A percentile compares a stretch with the other conserved stretches of the same genome.
phyloP scores from a whole-genome alignment of 495 filamentous ascomycete genomes.

The Xylaria acuta region DNA sequence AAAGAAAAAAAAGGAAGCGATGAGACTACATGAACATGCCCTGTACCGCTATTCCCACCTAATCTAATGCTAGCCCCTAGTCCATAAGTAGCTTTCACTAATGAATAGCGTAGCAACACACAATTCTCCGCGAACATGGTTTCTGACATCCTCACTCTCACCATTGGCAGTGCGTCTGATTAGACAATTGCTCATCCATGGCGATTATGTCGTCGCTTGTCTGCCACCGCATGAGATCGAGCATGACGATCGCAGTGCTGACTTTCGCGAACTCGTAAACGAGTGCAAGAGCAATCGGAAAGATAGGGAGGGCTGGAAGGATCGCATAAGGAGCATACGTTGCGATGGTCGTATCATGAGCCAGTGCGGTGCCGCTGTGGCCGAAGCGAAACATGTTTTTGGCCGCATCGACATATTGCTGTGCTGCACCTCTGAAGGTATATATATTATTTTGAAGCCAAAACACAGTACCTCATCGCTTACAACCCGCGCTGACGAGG shows the following conservation, averaged over 20 bases:
- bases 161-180: conserved; percentile 77
- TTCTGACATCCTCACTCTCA: conserved; percentile 82
- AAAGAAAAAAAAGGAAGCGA: background rate
- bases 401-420: conserved; percentile 88
- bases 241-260: conserved; percentile 61
- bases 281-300: conserved; percentile 63
- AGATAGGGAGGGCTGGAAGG: conserved; percentile 63
- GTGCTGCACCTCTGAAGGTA: conserved; percentile 86
- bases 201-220: conserved; percentile 84
- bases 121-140: conserved; percentile 77
- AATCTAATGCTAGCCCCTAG: conserved; percentile 23
- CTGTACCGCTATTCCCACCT: background rate
- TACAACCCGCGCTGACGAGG: conserved; percentile 22
- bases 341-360: conserved; percentile 64
- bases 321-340: conserved; percentile 60
- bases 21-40: background rate
- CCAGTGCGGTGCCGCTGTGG: conserved; percentile 79
- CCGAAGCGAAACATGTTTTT: conserved; percentile 82
- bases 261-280: conserved; percentile 62
- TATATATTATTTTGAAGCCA: conserved; percentile 18
- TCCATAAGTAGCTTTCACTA: conserved; percentile 34
- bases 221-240: conserved; percentile 72
- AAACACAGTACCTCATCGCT: conserved; percentile 5
- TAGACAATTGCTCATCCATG: conserved; percentile 78
- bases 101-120: conserved; percentile 58